Conservation (phyloP, 345 rosid genomes). For the Sonneratia alba region DNA sequence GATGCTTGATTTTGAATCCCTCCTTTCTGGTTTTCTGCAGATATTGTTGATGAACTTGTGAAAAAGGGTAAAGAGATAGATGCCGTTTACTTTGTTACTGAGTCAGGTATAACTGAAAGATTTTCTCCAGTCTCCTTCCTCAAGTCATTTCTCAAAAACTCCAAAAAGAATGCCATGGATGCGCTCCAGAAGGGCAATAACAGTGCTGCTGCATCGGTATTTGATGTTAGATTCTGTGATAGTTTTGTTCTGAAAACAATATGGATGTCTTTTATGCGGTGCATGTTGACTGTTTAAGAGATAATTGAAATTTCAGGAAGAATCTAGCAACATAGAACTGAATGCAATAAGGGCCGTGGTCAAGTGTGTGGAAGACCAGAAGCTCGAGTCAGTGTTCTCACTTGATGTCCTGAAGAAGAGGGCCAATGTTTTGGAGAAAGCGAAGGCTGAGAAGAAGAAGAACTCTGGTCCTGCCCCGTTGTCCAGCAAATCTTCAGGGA, state of each 20-base stretch:
- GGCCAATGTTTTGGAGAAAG: conserved; percentile 35
- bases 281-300: background rate
- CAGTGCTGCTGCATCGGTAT: conserved; percentile 25
- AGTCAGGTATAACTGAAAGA: conserved; percentile 36
- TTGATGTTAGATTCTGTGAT: background rate
- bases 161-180: conserved; percentile 28
- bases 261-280: background rate
- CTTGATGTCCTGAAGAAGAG: conserved; percentile 32
- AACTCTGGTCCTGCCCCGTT: conserved; percentile 25
- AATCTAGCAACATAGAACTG: conserved; percentile 34
- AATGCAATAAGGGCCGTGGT: conserved; percentile 40
- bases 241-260: background rate
- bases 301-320: conserved; percentile 31
- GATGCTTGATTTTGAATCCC: background rate
- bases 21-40: conserved; percentile 18
- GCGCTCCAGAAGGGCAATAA: conserved; percentile 30
- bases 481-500: conserved; percentile 28
- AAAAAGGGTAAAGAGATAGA: conserved; percentile 48
- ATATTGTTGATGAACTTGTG: conserved; percentile 37
- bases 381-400: conserved; percentile 39
- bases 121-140: conserved; percentile 40
- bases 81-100: conserved; percentile 50
- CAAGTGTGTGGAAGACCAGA: conserved; percentile 52
- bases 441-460: conserved; percentile 34
- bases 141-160: conserved; percentile 32